phyloP scores from a whole-genome alignment of 768 basidiomycete species.

The Suillus variegatus region DNA sequence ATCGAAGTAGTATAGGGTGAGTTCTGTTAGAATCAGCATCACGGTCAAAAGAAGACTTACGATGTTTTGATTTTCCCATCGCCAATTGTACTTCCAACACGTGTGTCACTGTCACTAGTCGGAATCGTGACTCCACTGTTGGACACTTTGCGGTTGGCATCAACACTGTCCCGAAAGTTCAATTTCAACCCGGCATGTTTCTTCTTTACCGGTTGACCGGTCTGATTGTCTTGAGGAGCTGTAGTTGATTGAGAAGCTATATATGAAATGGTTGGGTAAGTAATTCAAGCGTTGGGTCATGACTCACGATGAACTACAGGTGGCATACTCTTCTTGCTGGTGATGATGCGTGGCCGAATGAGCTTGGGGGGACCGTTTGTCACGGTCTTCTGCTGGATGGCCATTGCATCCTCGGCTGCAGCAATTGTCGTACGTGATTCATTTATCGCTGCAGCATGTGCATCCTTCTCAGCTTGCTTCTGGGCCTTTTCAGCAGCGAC shows the following conservation, averaged over 20 bases:
- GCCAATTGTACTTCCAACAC: too few relatives aligned
- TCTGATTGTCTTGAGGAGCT: neutral
- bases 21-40: too few relatives aligned
- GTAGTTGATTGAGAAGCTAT: neutral
- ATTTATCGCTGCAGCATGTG: neutral
- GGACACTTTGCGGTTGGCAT: too few relatives aligned
- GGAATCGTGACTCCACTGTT: too few relatives aligned
- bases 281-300: neutral
- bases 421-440: neutral
- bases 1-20: too few relatives aligned
- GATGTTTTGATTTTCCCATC: too few relatives aligned
- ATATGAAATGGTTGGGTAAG: neutral
- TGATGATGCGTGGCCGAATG: neutral
- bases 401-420: neutral
- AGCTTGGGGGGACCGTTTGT: neutral
- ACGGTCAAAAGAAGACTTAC: too few relatives aligned
- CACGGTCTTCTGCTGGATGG: neutral
- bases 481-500: too few relatives aligned
- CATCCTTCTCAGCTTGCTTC: neutral
- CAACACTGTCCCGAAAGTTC: too few relatives aligned
- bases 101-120: too few relatives aligned
- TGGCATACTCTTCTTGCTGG: neutral
- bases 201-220: too few relatives aligned
- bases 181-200: too few relatives aligned
- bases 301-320: neutral